Conservation (phyloP, 306 rosid genomes). For the Prunus davidiana region DNA sequence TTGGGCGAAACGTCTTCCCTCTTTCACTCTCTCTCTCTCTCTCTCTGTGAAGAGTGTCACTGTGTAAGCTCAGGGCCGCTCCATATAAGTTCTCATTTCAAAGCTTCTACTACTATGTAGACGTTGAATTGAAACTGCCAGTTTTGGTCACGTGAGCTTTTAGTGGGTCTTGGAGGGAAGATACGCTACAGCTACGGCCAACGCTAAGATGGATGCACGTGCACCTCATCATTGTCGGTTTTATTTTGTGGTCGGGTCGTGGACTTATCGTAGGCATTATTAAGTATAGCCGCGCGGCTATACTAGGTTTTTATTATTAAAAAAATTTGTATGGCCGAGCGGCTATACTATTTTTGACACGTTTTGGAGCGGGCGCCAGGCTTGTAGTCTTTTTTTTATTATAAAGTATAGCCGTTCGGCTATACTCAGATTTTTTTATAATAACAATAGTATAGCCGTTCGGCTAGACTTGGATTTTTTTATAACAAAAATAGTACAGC, state of each 20-base stretch:
- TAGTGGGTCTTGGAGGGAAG: slow-evolving; percentile 7
- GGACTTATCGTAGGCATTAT: too few relatives aligned
- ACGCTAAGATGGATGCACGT: not conserved
- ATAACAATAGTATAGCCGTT: too few relatives aligned
- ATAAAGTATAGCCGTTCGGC: too few relatives aligned
- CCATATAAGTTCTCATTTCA: not conserved
- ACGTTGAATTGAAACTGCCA: not conserved
- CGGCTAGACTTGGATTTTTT: too few relatives aligned
- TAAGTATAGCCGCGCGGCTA: too few relatives aligned
- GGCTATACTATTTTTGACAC: too few relatives aligned
- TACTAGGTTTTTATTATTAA: too few relatives aligned
- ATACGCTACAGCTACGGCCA: not conserved
- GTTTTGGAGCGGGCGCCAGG: rapidly evolving
- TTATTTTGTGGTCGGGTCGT: too few relatives aligned
- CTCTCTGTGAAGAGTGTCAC: not conserved
- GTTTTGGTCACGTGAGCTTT: slow-evolving; percentile 2
- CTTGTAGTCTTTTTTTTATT: too few relatives aligned
- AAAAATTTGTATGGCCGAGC: rapidly evolving
- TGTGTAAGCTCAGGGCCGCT: not conserved
- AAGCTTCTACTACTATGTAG: not conserved
- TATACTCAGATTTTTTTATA: too few relatives aligned
- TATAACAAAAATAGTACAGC: too few relatives aligned
- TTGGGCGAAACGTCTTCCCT: not conserved
- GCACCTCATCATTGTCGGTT: not conserved
- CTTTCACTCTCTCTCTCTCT: not conserved